Percentiles rank a stretch among this genome's conserved stretches.
Conservation (phyloP, 2,329 filamentous ascomycete genomes). For the Neoarthrinium moseri region DNA sequence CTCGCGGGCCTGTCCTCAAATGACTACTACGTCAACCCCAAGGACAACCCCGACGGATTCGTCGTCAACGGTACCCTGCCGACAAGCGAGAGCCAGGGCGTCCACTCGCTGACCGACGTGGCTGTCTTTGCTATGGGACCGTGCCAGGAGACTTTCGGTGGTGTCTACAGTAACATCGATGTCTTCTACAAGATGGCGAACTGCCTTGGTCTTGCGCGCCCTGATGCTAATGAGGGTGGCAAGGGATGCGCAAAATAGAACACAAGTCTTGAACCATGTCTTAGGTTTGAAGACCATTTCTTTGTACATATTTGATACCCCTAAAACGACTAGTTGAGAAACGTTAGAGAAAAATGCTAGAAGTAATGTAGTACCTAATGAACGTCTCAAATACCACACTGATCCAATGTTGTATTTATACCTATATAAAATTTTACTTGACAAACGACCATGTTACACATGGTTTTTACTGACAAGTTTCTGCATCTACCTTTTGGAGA, state of each 20-base stretch:
- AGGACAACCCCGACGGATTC: slow-evolving; percentile 66
- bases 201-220: slow-evolving; percentile 57
- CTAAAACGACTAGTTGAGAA: no score
- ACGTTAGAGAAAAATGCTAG: background rate
- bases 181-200: slow-evolving; percentile 73
- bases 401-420: no score
- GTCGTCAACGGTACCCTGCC: slow-evolving; percentile 74
- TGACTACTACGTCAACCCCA: slow-evolving; percentile 67
- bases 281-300: background rate
- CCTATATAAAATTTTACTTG: no score
- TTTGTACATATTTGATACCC: background rate
- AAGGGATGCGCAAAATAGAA: slow-evolving; percentile 40
- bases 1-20: slow-evolving; percentile 45
- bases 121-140: slow-evolving; percentile 77
- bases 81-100: slow-evolving; percentile 61
- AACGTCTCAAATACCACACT: no score
- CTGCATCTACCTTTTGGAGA: background rate
- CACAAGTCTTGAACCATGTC: background rate
- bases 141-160: slow-evolving; percentile 74
- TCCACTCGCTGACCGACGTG: slow-evolving; percentile 76
- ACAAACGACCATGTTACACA: no score
- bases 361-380: no score
- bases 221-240: slow-evolving; percentile 43
- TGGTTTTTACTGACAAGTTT: no score
- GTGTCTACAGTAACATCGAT: slow-evolving; percentile 69